Conservation (phyloP, 1,284 basidiomycete genomes). For the Ceratobasidium papillatum region DNA sequence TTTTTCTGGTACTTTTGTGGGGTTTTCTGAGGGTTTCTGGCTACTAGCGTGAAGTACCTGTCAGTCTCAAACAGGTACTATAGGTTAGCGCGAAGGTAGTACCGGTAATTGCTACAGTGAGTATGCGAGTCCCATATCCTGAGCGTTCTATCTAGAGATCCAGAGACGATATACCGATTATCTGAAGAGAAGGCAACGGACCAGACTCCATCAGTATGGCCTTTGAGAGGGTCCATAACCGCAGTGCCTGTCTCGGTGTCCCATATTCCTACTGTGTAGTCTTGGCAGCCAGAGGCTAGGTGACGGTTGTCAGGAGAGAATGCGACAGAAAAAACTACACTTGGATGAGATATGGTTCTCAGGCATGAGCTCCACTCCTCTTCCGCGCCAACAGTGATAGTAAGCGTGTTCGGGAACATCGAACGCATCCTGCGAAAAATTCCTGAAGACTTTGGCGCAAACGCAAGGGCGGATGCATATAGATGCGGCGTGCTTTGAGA, state of each 20-base stretch:
- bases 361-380: background rate
- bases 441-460: background rate
- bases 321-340: background rate
- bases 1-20: too few relatives aligned
- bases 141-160: background rate
- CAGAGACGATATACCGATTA: background rate
- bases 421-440: background rate
- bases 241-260: background rate
- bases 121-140: background rate
- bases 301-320: background rate
- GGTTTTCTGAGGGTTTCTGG: too few relatives aligned
- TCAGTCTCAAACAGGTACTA: too few relatives aligned
- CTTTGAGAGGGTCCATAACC: background rate
- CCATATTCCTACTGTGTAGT: slow-evolving; percentile 1
- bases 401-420: background rate
- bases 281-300: background rate
- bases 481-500: background rate
- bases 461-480: background rate
- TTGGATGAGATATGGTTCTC: background rate
- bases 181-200: background rate
- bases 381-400: background rate
- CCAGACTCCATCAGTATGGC: background rate
- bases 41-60: too few relatives aligned
- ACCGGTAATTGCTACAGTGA: too few relatives aligned
- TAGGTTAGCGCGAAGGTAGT: too few relatives aligned